phyloP scores from a whole-genome alignment of 1,139 yeast species.

The Yamadazyma oceani region DNA sequence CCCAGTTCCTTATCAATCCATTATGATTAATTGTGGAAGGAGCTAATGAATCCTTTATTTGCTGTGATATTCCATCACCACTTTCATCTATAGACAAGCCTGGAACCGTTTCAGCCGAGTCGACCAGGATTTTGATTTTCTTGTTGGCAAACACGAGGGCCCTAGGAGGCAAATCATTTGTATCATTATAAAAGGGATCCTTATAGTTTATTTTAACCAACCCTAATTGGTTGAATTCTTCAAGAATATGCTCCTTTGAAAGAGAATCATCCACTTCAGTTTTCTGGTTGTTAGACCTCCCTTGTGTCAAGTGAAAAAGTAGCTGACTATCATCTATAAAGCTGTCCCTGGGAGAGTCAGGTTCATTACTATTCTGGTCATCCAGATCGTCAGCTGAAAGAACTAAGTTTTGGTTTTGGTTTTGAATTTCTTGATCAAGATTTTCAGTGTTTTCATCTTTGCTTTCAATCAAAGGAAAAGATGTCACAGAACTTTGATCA shows the following conservation, averaged over 20 bases:
- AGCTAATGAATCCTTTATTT: background rate
- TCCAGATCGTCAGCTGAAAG: constrained; percentile 1
- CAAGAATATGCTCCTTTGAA: constrained; percentile 24
- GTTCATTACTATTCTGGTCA: constrained; percentile 8
- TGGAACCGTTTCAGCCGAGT: constrained; percentile 6
- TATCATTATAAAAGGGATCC: constrained; percentile 63
- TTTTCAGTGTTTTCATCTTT: too few relatives aligned
- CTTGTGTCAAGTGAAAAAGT: constrained; percentile 8
- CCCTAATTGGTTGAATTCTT: constrained; percentile 44
- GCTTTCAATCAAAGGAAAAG: too few relatives aligned
- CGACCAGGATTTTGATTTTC: constrained; percentile 33
- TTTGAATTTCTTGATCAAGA: too few relatives aligned
- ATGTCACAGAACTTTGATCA: too few relatives aligned
- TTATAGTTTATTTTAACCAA: constrained; percentile 52
- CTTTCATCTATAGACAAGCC: constrained; percentile 6
- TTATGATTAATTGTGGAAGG: background rate
- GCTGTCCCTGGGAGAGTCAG: constrained; percentile 7
- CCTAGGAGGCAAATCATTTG: constrained; percentile 48
- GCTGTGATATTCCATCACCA: constrained; percentile 4
- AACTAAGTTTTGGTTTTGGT: too few relatives aligned
- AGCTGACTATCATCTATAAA: constrained; percentile 10
- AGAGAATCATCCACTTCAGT: too few relatives aligned
- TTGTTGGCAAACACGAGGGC: constrained; percentile 71
- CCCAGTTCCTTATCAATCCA: constrained; percentile 22
- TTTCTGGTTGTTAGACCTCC: too few relatives aligned